Conservation (phyloP, 768 basidiomycete species). For the Mycena crocata region DNA sequence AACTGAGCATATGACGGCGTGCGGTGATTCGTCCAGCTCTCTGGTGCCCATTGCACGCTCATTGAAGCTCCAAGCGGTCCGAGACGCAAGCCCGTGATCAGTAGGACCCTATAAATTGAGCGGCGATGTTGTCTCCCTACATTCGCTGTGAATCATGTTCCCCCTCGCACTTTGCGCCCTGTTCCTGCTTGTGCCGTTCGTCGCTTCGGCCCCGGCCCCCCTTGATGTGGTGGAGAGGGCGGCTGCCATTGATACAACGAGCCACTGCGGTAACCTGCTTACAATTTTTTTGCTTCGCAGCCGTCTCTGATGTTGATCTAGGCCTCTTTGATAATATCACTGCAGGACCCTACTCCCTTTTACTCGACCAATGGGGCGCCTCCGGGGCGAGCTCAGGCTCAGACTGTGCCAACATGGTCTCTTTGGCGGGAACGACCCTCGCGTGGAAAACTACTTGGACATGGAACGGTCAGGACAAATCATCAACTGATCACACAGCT, state of each 20-base stretch:
- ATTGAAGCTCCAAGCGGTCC: conserved; percentile 13
- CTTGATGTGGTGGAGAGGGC: conserved; percentile 7
- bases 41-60: conserved; percentile 10
- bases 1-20: conserved; percentile 10
- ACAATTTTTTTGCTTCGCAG: too few species aligned
- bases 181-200: conserved; percentile 19
- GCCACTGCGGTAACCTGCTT: conserved; percentile 20
- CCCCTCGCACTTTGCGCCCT: conserved; percentile 12
- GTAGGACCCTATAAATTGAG: conserved; percentile 9
- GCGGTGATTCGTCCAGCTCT: conserved; percentile 2
- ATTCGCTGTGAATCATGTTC: conserved; percentile 8
- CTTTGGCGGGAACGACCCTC: conserved; percentile 43
- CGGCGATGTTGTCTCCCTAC: neutral
- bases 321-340: conserved; percentile 16
- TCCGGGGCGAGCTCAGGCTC: conserved; percentile 47
- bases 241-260: conserved; percentile 22
- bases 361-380: conserved; percentile 28
- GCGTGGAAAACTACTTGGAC: conserved; percentile 55
- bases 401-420: conserved; percentile 53
- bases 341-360: conserved; percentile 20
- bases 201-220: conserved; percentile 4
- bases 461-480: conserved; percentile 41
- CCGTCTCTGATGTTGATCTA: neutral
- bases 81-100: neutral
- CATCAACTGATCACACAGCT: neutral